These are phyloP conservation scores for Ceratocystis colombiana DNA, from an alignment of 2,329 filamentous ascomycete genomes.

Conservation along the genomic window DNA sequence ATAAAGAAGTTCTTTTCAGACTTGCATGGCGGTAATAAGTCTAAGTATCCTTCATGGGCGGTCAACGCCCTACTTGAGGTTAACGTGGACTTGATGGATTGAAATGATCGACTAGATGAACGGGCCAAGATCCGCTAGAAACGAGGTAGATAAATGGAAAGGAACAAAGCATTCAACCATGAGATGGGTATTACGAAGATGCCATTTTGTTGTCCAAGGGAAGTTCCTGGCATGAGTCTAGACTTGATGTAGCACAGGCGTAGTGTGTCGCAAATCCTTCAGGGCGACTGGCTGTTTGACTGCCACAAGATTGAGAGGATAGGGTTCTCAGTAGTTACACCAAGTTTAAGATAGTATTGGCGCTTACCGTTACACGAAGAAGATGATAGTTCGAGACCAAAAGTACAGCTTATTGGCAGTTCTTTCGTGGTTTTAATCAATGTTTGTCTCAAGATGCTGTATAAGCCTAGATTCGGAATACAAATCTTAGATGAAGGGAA, in stretches of 20 bases:
- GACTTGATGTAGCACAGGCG: not conserved
- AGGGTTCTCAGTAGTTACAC: not conserved
- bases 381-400: not conserved
- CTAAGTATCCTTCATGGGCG: slow-evolving; percentile 72
- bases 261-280: not conserved
- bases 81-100: slow-evolving; percentile 59
- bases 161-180: not conserved
- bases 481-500: too few species aligned
- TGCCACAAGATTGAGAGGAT: not conserved
- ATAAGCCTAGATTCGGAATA: too few species aligned
- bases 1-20: slow-evolving; percentile 66
- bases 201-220: not conserved
- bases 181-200: not conserved
- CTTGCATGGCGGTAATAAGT: slow-evolving; percentile 49
- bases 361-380: not conserved
- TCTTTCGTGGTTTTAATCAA: too few species aligned
- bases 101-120: not conserved
- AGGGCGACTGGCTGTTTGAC: not conserved
- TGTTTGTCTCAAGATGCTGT: too few species aligned
- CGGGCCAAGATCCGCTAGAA: not conserved
- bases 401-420: not conserved
- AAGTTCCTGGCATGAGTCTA: not conserved
- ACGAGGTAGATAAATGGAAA: not conserved
- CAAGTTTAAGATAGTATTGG: not conserved
- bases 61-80: slow-evolving; percentile 67